Conservation (phyloP, 495 filamentous ascomycete genomes). For the Neurospora cerealis region DNA sequence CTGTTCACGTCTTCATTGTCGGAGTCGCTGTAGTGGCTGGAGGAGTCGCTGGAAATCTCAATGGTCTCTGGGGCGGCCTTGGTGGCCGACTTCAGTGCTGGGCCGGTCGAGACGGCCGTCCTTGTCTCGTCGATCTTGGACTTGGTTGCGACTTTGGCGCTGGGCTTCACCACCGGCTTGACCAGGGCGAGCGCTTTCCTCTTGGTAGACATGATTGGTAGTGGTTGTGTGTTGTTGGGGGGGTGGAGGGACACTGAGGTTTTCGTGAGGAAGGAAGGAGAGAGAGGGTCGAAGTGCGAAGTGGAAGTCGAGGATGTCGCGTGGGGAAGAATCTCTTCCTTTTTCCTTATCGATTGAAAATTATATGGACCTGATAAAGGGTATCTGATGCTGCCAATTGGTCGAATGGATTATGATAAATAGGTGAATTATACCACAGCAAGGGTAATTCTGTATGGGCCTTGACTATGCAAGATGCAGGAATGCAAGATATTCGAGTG, state of each 20-base stretch:
- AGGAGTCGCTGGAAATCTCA: slow-evolving; percentile 48
- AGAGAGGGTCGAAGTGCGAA: neutral
- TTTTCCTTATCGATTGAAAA: neutral
- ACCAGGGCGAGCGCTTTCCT: slow-evolving; percentile 39
- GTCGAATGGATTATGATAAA: neutral
- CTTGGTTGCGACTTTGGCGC: slow-evolving; percentile 45
- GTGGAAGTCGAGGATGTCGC: neutral
- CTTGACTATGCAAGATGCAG: neutral
- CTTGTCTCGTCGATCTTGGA: slow-evolving; percentile 67
- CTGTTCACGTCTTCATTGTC: slow-evolving; percentile 24
- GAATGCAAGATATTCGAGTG: neutral
- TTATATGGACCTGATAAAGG: neutral
- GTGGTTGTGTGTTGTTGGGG: neutral
- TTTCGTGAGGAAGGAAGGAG: neutral
- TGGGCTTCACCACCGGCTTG: slow-evolving; percentile 44
- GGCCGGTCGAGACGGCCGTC: slow-evolving; percentile 45
- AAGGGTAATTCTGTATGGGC: neutral
- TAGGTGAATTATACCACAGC: neutral
- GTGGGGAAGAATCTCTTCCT: neutral
- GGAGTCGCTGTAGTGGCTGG: slow-evolving; percentile 29
- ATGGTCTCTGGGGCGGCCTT: slow-evolving; percentile 26
- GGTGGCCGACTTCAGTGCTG: slow-evolving; percentile 15
- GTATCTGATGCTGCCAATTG: neutral
- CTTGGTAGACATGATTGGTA: slow-evolving; percentile 39
- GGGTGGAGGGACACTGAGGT: neutral